Evolutionary conservation across 257 asterid genomes (phyloP).

Genomic region (Leptodermis oblonga): DNA sequence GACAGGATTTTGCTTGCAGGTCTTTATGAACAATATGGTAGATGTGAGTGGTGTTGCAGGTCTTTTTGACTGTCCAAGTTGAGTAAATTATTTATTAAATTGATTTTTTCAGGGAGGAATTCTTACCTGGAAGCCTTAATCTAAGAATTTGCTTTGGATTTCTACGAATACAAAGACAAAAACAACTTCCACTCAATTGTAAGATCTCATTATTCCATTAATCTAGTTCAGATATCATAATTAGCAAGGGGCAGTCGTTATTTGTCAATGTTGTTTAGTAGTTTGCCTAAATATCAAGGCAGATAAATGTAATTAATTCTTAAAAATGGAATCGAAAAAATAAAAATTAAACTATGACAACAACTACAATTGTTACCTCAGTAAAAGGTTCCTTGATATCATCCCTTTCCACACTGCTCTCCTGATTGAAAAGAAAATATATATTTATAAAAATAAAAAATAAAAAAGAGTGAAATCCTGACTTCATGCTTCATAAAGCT

Average conservation of each 20-base stretch:
- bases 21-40: no score
- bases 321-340: neutral
- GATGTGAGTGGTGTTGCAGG: no score
- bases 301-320: neutral
- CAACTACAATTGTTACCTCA: constrained; percentile 52
- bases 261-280: neutral
- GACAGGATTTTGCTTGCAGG: neutral
- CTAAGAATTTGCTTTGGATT: neutral
- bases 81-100: no score
- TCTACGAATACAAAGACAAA: neutral
- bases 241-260: neutral
- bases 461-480: constrained; percentile 18
- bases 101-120: neutral
- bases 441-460: neutral
- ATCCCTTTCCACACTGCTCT: constrained; percentile 94
- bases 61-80: no score
- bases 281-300: neutral
- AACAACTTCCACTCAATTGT: neutral
- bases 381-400: constrained; percentile 92
- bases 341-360: neutral
- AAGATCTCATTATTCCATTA: neutral
- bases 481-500: constrained; percentile 6
- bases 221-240: neutral
- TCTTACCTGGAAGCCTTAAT: neutral
- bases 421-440: no score